Evolutionary conservation across 805 yeast species (phyloP).

Genomic region (Metschnikowia arizonensis): DNA sequence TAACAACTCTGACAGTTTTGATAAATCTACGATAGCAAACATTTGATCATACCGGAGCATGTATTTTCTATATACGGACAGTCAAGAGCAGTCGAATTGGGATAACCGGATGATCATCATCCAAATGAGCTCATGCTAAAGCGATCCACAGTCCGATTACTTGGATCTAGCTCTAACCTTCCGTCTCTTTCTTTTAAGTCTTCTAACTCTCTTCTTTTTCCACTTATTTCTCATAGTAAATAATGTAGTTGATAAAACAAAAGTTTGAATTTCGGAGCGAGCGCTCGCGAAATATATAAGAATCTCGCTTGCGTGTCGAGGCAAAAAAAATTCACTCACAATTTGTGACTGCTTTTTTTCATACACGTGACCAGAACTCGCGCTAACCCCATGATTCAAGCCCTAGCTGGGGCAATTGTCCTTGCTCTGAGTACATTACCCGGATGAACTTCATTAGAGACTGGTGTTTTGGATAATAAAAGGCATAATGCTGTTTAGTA

Average conservation of each 20-base stretch:
- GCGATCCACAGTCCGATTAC: constrained; percentile 55
- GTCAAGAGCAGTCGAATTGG: constrained; percentile 5
- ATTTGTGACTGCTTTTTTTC: constrained; percentile 17
- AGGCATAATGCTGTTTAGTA: background rate
- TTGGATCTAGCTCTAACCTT: constrained; percentile 99
- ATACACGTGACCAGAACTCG: constrained; percentile 9
- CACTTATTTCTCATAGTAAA: constrained; percentile 89
- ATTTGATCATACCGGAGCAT: constrained; percentile 18
- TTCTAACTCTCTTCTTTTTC: constrained; percentile 99
- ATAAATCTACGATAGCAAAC: background rate
- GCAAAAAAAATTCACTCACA: constrained; percentile 15
- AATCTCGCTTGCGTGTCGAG: constrained; percentile 22
- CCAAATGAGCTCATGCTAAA: constrained; percentile 13
- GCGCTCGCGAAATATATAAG: constrained; percentile 20
- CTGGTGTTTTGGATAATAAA: background rate
- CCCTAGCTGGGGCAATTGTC: background rate
- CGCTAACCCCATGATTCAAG: background rate
- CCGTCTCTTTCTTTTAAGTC: constrained; percentile 99
- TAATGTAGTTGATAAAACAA: constrained; percentile 21
- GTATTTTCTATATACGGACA: constrained; percentile 22
- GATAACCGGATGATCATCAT: constrained; percentile 4
- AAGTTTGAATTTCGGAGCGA: constrained; percentile 20
- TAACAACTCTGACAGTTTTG: too few species aligned
- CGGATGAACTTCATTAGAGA: too few species aligned
- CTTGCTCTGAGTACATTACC: background rate